Base-by-base conservation (phyloP, 208 protist genomes). In the Trypanosoma boissoni region DNA sequence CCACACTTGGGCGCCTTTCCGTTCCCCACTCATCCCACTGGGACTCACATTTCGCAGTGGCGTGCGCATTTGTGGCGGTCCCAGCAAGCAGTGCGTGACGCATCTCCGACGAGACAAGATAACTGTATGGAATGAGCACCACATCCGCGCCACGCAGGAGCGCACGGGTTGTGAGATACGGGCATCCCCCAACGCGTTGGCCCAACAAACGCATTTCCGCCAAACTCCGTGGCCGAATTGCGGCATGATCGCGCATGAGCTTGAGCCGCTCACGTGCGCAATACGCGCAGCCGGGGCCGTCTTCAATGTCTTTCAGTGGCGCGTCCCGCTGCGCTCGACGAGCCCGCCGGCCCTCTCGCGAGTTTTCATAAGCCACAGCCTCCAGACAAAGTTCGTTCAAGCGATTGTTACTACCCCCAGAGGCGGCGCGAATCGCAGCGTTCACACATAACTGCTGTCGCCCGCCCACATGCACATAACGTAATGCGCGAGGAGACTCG, bases 351-450 rank as follows among this genome's bases (percentile, higher is more conserved):
- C 83, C 87, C 10, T 68, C 68, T 52, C 72, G 58, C 20, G 72
- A 81, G 46, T 74, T 58, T 57, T 92, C 84, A 52, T 80, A 91
- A 36, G 31, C 48, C 54, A 95, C 89, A 31, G 97, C 80, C 43
- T 97, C 95, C 4, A 91, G 37, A 64, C 97, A 99, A n/a, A 87
- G 39, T 24, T 97, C 91, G 58, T 97, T 98, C 8, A 98, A 76
- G n/a, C 69, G 58, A n/a, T 61, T 65, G 42, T 55, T 53, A 21
- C 36, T 75, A 32, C 49, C 64, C 12, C 61, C 58, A 21, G 70
- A 44, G 24, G 76, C 51, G 20, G 67, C 65, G 53, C 51, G 75
- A 0, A 97, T 52, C 10, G 44, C 9, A 0, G 61, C 44, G 64
- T 98, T 97, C 20, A 97, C 63, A 62, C 97, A 98, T 16, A 98